Conservation (phyloP, 1,284 basidiomycete species). For the Trametes sp. region DNA sequence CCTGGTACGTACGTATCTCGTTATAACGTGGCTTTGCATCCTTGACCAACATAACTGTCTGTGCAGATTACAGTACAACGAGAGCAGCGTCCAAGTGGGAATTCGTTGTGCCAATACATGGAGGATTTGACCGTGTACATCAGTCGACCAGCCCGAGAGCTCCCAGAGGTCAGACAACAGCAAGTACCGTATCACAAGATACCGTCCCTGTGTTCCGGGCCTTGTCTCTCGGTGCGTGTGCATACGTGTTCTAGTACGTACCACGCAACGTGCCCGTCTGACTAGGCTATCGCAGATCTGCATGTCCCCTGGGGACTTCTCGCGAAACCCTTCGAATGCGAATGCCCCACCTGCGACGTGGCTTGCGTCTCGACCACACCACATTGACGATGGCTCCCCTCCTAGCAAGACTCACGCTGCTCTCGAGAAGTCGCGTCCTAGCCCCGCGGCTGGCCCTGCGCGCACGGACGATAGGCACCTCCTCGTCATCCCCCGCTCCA, state of each 20-base stretch:
- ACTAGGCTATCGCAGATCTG: slow-evolving; percentile 17
- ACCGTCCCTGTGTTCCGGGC: slow-evolving; percentile 7
- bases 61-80: too few relatives aligned
- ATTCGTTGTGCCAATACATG: too few relatives aligned
- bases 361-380: slow-evolving; percentile 6
- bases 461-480: slow-evolving; percentile 3
- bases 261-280: slow-evolving; percentile 11
- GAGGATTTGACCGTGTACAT: too few relatives aligned
- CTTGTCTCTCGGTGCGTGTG: slow-evolving; percentile 15
- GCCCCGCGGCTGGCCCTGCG: neutral
- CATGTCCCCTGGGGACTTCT: neutral
- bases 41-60: too few relatives aligned
- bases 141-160: neutral
- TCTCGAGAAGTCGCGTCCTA: slow-evolving; percentile 3
- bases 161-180: neutral
- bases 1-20: neutral
- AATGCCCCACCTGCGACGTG: neutral
- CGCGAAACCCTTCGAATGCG: neutral
- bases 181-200: slow-evolving; percentile 1
- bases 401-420: slow-evolving; percentile 4
- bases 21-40: neutral
- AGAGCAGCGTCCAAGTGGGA: too few relatives aligned
- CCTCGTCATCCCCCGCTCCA: neutral
- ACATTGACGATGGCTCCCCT: slow-evolving; percentile 15
- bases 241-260: slow-evolving; percentile 20